Evolutionary conservation across 2,329 filamentous ascomycete genomes (phyloP), one percentile per base, ranked within the genome.

Genomic region (Monosporascus ibericus): DNA sequence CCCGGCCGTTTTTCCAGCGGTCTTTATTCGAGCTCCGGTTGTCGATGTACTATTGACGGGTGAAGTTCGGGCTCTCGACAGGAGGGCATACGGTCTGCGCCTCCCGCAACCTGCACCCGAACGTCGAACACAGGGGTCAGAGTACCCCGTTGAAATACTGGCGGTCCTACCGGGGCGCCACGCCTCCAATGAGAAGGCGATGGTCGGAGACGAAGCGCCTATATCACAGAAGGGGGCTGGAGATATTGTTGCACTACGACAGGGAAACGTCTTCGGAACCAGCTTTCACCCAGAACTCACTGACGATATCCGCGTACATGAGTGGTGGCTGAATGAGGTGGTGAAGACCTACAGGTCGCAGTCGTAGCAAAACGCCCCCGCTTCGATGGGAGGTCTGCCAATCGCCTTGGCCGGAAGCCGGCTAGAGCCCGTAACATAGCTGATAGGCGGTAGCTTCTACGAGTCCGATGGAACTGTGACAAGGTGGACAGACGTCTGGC

Each of bases 231-330:
- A 70, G 18, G 75, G 79, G 44, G 79, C 76, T 3, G 82, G 86
- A 2, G 88, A 95, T 60, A 92, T 97, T 49, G 85, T 97, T 48
- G 92, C 92, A 0, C 90, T 97, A 36, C 80, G 82, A 58, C 92
- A 97, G 72, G 90, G 87, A 1, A 96, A 96, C 69, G 87, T 96
- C 0, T 87, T 97, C 62, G 94, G 91, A 4, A 96, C 88, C 3
- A 96, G 92, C 64, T 99, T 97, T 66, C 94, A 97, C 63, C 94
- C 94, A 0, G 94, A 99, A 70, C 70, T 99, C 68, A 97, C 92
- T 0, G 81, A 84, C 7, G 94, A 99, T 72, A 76, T 85, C 52
- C 81, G 94, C 52, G 95, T 97, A 64, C 94, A 99, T 70, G 78
- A 82, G 5, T 97, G 94, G 94, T 99, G 94, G 94, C 65, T 99